A percentile compares a stretch with the other conserved stretches of the same genome.
These are phyloP conservation scores for Fusarium floridanum DNA, from an alignment of 2,329 filamentous ascomycete genomes.

Conservation along the genomic window DNA sequence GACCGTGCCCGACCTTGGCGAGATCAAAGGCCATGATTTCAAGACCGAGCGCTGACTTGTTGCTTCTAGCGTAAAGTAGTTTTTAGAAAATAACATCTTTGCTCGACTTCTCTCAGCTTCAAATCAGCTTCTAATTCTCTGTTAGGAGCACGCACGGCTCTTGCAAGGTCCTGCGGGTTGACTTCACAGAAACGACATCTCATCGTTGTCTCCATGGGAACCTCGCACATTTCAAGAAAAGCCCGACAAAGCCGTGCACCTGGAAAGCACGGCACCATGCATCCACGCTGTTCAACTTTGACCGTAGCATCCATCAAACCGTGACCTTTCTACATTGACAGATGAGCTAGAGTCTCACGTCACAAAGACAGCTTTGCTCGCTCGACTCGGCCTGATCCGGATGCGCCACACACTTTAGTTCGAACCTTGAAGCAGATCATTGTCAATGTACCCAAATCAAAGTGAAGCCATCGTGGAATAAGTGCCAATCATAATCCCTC, in stretches of 20 bases:
- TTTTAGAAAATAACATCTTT: not conserved
- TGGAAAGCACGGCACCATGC: not conserved
- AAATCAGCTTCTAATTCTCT: not conserved
- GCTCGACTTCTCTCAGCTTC: not conserved
- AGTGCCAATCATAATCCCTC: conserved; percentile 15
- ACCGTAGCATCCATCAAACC: conserved; percentile 6
- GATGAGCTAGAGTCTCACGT: conserved; percentile 17
- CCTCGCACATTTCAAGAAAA: not conserved
- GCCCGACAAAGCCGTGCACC: not conserved
- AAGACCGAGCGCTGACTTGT: not conserved
- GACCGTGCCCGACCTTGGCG: conserved; percentile 19
- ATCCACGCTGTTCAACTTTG: not conserved
- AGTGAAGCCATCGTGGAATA: conserved; percentile 5
- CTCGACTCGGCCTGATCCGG: conserved; percentile 22
- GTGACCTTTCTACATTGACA: not conserved
- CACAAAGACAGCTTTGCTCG: not conserved
- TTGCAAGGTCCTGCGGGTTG: not conserved
- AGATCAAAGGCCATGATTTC: not conserved
- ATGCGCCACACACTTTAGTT: conserved; percentile 20
- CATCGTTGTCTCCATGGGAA: conserved; percentile 12
- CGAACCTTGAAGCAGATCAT: conserved; percentile 19
- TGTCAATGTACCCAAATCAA: conserved; percentile 1
- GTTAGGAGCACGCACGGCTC: conserved; percentile 10
- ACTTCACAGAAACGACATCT: conserved; percentile 16
- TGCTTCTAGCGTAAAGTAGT: not conserved